phyloP scores from a whole-genome alignment of 1,284 basidiomycete genomes.

The Boletus smithii region DNA sequence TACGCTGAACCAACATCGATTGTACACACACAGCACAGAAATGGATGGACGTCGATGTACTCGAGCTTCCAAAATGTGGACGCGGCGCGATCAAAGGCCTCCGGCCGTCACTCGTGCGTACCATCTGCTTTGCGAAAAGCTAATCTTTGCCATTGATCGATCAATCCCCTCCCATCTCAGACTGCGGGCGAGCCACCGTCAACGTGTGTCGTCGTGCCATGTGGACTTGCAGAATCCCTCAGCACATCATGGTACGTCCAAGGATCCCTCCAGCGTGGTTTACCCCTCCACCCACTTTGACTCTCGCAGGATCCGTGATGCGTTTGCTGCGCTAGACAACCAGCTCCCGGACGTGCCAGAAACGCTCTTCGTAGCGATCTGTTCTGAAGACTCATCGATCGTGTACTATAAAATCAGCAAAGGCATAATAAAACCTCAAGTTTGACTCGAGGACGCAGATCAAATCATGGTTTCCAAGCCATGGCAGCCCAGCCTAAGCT shows the following conservation, averaged over 20 bases:
- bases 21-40: slow-evolving; percentile 52
- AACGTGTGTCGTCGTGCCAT: slow-evolving; percentile 59
- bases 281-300: slow-evolving; percentile 16
- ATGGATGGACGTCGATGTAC: slow-evolving; percentile 60
- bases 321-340: slow-evolving; percentile 48
- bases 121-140: not conserved
- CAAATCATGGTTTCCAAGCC: too few species aligned
- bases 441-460: slow-evolving; percentile 34
- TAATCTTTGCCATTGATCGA: not conserved
- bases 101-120: slow-evolving; percentile 51
- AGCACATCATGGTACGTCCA: slow-evolving; percentile 45
- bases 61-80: slow-evolving; percentile 55
- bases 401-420: slow-evolving; percentile 78
- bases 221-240: slow-evolving; percentile 60
- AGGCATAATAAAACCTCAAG: slow-evolving; percentile 70
- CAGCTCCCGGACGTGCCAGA: slow-evolving; percentile 26
- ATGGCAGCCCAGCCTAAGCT: too few species aligned
- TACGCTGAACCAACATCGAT: not conserved
- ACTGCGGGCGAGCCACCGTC: slow-evolving; percentile 20
- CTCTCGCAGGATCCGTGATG: slow-evolving; percentile 48
- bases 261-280: slow-evolving; percentile 28
- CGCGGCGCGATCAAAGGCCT: slow-evolving; percentile 60
- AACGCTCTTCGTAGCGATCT: slow-evolving; percentile 68
- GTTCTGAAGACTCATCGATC: slow-evolving; percentile 71
- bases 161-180: slow-evolving; percentile 1